A percentile compares a stretch with the other conserved stretches of the same genome.
phyloP scores from a whole-genome alignment of 1,139 yeast species.

The Lodderomyces metapsilosis region DNA sequence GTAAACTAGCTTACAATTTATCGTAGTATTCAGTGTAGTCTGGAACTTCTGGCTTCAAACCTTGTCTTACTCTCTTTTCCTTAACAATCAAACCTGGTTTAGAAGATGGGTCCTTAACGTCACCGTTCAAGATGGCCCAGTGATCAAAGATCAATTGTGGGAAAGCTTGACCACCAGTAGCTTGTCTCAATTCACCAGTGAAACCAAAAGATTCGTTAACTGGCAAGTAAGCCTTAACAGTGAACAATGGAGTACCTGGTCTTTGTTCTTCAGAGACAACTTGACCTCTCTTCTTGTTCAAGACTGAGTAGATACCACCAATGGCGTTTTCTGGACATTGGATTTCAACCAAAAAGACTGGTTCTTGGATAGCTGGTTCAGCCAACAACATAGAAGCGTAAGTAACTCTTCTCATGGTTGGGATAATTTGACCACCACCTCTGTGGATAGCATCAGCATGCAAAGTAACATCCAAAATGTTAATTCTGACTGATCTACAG shows the following conservation, averaged over 20 bases:
- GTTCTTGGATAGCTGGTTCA: constrained; percentile 99
- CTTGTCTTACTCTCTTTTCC: constrained; percentile 94
- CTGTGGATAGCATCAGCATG: constrained; percentile 99
- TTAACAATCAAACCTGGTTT: constrained; percentile 94
- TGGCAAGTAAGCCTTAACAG: constrained; percentile 99
- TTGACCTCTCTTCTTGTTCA: constrained; percentile 99
- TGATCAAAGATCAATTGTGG: constrained; percentile 99
- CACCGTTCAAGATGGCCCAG: constrained; percentile 90
- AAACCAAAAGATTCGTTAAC: constrained; percentile 99
- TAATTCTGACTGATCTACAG: constrained; percentile 94
- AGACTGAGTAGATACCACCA: constrained; percentile 99
- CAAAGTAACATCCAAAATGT: constrained; percentile 98
- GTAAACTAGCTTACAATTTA: constrained; percentile 67
- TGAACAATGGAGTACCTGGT: constrained; percentile 99
- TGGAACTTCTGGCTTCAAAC: constrained; percentile 96
- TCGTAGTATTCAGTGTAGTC: constrained; percentile 99
- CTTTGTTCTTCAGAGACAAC: constrained; percentile 98
- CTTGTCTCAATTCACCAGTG: constrained; percentile 99
- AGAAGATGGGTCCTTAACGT: constrained; percentile 86
- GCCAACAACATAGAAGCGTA: constrained; percentile 98
- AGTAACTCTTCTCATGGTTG: constrained; percentile 99
- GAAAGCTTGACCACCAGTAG: constrained; percentile 99
- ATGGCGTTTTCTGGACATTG: constrained; percentile 99
- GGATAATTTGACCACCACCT: constrained; percentile 99
- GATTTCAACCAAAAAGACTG: constrained; percentile 98